These are phyloP conservation scores for Auricularia sp. DNA, from an alignment of 768 basidiomycete species.

Conservation along the genomic window DNA sequence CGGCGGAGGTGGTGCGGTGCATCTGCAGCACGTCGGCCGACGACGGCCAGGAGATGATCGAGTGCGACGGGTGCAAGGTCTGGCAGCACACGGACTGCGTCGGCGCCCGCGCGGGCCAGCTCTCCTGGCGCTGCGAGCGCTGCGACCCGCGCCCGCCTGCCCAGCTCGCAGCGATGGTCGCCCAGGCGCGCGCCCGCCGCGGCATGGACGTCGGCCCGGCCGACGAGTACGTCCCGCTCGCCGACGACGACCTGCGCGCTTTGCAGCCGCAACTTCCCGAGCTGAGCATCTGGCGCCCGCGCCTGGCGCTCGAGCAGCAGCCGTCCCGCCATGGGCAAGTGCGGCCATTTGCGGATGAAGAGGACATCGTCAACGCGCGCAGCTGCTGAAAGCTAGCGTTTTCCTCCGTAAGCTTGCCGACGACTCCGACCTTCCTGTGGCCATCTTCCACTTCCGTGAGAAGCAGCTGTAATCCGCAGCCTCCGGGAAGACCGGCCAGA, in stretches of 20 bases:
- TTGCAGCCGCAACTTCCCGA: neutral
- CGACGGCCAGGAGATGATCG: neutral
- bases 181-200: neutral
- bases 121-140: neutral
- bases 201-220: neutral
- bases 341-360: too few relatives aligned
- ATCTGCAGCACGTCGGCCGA: neutral
- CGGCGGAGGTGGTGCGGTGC: neutral
- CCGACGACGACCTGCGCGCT: neutral
- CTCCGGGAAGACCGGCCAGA: too few relatives aligned
- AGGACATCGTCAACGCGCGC: too few relatives aligned
- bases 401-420: too few relatives aligned
- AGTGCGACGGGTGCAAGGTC: neutral
- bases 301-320: neutral
- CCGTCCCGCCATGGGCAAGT: too few relatives aligned
- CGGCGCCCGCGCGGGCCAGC: neutral
- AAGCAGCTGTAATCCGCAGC: too few relatives aligned
- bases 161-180: neutral
- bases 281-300: neutral
- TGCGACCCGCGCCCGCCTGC: neutral
- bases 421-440: too few relatives aligned
- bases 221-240: neutral
- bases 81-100: slow-evolving; percentile 1
- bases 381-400: too few relatives aligned
- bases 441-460: too few relatives aligned